phyloP scores from a whole-genome alignment of 2,329 filamentous ascomycete genomes.

The Epichloe coenophiala region DNA sequence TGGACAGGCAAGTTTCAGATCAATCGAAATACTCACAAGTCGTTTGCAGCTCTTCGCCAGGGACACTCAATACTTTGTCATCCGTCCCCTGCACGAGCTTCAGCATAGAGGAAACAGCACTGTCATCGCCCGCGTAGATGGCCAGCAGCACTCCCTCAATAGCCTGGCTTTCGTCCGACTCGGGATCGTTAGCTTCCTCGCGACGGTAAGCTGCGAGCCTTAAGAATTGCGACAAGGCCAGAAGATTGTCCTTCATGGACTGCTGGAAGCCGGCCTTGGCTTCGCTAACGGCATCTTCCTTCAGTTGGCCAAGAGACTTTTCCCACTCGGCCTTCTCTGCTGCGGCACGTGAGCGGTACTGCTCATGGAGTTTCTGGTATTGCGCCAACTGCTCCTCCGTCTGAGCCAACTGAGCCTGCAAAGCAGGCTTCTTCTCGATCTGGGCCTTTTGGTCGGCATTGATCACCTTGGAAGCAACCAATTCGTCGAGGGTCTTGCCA shows the following conservation, averaged over 20 bases:
- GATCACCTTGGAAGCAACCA: constrained; percentile 59
- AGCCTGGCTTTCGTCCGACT: constrained; percentile 60
- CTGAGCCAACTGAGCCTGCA: constrained; percentile 54
- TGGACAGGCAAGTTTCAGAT: background rate
- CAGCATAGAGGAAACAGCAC: constrained; percentile 59
- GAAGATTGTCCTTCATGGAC: constrained; percentile 48
- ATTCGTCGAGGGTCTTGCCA: constrained; percentile 57
- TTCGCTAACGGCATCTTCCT: constrained; percentile 38
- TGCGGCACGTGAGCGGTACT: constrained; percentile 49
- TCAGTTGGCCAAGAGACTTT: constrained; percentile 42
- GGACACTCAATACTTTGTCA: constrained; percentile 52
- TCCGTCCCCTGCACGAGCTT: constrained; percentile 63
- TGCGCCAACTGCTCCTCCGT: constrained; percentile 61
- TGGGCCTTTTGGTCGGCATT: constrained; percentile 70
- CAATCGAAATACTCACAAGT: constrained; percentile 48
- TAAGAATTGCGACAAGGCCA: constrained; percentile 67
- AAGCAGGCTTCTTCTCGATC: constrained; percentile 60
- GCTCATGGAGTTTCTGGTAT: constrained; percentile 62
- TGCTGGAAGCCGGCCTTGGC: constrained; percentile 37
- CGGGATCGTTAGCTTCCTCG: constrained; percentile 51
- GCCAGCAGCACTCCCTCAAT: constrained; percentile 68
- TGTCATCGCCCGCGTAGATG: constrained; percentile 66
- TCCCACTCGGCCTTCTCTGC: constrained; percentile 47
- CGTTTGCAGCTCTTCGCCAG: constrained; percentile 50
- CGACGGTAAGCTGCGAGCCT: constrained; percentile 65